Evolutionary conservation across 306 rosid genomes (phyloP), one percentile per base, ranked within the genome.

Genomic region (Castanea sativa): DNA sequence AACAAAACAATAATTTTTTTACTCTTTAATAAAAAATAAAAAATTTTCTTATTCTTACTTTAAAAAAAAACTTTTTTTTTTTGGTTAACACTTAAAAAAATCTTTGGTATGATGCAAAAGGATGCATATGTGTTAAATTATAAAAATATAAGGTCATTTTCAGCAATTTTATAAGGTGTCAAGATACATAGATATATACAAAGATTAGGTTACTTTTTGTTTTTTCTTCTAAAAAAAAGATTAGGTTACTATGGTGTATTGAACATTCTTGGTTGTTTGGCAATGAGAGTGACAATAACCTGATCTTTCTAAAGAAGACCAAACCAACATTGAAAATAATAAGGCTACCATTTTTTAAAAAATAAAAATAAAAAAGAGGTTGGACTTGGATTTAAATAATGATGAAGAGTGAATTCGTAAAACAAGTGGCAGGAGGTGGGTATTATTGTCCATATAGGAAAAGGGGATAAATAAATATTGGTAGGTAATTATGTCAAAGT

Each of bases 341-440:
- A 8, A 6, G 63, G 18, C 19, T 57, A 59, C 27, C 27, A 10
- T 55, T 11, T 18, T 59, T n/a, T 0, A 1, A 57, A 57, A 16
- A 10, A 7, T 1, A 55, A 76, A 45, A 8, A 45, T 3, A 38
- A 8, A 33, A 4, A 13, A 16, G 55, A 59, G 81, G 71, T 32
- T 45, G 69, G 63, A 45, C 45, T 74, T 75, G 53, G 16, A 49
- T 61, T 61, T 59, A 41, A 79, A 78, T 56, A 59, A 69, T 52
- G 45, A 41, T 35, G 38, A 55, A 43, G 71, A 29, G 64, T 61
- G 45, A 41, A 41, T 80, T n/a, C 64, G 82, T 73, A 80, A 84
- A 82, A 75, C 58, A 49, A 52, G 76, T 51, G 69, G 69, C 4
- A 56, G 43, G 18, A 18, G 55, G 52, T n/a, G 95, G 93, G 89